Evolutionary conservation across 2,329 filamentous ascomycete species (phyloP).

Genomic region (Zalaria sp.): DNA sequence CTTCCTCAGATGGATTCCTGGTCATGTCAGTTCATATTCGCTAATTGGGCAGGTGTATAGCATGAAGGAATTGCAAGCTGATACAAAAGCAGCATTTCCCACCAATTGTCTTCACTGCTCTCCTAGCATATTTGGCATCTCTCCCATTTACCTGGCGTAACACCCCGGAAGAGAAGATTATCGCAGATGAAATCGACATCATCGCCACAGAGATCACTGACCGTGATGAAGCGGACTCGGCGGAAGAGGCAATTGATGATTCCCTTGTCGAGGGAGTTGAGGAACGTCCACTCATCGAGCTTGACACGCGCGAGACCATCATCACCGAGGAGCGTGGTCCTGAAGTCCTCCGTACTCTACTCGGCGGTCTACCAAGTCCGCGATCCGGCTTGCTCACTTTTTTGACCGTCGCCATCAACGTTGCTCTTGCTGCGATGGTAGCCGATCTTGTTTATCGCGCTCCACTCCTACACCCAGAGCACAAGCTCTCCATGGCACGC

Average conservation of each 20-base stretch:
- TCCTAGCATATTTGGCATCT: slow-evolving; percentile 31
- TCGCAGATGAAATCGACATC: slow-evolving; percentile 19
- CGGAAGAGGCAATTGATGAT: slow-evolving; percentile 19
- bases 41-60: neutral
- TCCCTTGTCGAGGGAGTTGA: slow-evolving; percentile 22
- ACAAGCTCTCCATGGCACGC: slow-evolving; percentile 72
- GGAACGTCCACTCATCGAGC: slow-evolving; percentile 19
- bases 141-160: slow-evolving; percentile 17
- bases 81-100: slow-evolving; percentile 13
- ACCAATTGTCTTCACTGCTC: slow-evolving; percentile 19
- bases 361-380: slow-evolving; percentile 63
- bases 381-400: slow-evolving; percentile 53
- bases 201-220: slow-evolving; percentile 26
- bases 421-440: slow-evolving; percentile 51
- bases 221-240: slow-evolving; percentile 13
- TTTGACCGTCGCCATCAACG: slow-evolving; percentile 46
- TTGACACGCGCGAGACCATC: slow-evolving; percentile 51
- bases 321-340: slow-evolving; percentile 43
- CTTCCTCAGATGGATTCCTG: slow-evolving; percentile 21
- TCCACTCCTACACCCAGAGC: slow-evolving; percentile 51
- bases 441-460: slow-evolving; percentile 69
- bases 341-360: slow-evolving; percentile 48
- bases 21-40: slow-evolving; percentile 15
- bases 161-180: slow-evolving; percentile 16
- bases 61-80: slow-evolving; percentile 10